These are phyloP conservation scores for Sarcodon sp. DNA, from an alignment of 768 basidiomycete genomes.

Conservation along the genomic window DNA sequence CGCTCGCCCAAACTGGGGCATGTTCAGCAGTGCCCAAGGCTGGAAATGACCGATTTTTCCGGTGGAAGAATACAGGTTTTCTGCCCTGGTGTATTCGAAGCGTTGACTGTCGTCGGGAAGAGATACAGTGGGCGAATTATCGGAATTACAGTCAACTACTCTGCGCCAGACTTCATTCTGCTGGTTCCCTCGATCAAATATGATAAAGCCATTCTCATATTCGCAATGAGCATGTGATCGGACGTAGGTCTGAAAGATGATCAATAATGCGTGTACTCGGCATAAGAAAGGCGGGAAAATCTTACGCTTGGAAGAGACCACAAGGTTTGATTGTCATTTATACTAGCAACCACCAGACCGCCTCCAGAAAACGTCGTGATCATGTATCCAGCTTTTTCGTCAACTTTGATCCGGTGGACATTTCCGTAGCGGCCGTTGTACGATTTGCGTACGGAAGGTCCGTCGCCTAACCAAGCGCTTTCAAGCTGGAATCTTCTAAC, in stretches of 20 bases:
- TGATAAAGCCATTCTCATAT: constrained; percentile 56
- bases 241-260: constrained; percentile 29
- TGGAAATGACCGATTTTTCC: constrained; percentile 33
- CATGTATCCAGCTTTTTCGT: constrained; percentile 44
- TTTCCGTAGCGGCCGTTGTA: constrained; percentile 19
- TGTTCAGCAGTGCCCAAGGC: constrained; percentile 44
- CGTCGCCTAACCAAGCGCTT: constrained; percentile 42
- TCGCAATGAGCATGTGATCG: constrained; percentile 55
- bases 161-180: constrained; percentile 64
- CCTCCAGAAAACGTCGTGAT: constrained; percentile 44
- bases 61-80: constrained; percentile 10
- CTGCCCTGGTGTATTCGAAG: constrained; percentile 13
- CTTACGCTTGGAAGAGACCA: constrained; percentile 52
- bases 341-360: constrained; percentile 45
- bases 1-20: constrained; percentile 32
- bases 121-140: constrained; percentile 9
- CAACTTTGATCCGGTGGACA: constrained; percentile 70
- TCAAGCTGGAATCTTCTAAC: constrained; percentile 28
- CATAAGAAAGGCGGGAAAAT: background rate
- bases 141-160: constrained; percentile 13
- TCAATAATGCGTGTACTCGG: constrained; percentile 6
- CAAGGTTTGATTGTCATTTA: constrained; percentile 32
- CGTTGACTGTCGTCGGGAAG: background rate
- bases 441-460: constrained; percentile 24
- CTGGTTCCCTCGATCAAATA: constrained; percentile 49